These are phyloP conservation scores for Colletotrichum incanum DNA, from an alignment of 2,329 filamentous ascomycete genomes.

Conservation along the genomic window DNA sequence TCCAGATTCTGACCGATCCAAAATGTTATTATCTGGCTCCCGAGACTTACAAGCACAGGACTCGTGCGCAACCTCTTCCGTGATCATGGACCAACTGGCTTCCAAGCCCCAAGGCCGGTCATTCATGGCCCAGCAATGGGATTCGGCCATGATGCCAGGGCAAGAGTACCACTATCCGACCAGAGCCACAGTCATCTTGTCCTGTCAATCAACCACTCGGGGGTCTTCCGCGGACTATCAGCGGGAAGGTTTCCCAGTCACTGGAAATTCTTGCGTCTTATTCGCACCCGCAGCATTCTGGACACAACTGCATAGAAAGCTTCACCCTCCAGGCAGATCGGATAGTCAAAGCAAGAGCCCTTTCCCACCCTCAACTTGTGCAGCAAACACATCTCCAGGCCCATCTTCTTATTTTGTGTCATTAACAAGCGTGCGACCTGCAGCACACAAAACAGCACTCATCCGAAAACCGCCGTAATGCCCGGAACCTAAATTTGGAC, in stretches of 20 bases:
- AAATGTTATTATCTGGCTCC: background rate
- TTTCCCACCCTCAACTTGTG: background rate
- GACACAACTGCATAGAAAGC: background rate
- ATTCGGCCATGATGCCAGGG: slow-evolving; percentile 2
- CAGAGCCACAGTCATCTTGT: slow-evolving; percentile 5
- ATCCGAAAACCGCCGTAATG: slow-evolving; percentile 35
- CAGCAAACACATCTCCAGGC: background rate
- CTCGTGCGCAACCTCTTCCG: background rate
- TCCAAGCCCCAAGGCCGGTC: background rate
- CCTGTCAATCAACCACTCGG: slow-evolving; percentile 14
- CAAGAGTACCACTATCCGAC: background rate
- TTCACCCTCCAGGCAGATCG: background rate
- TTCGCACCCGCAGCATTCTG: background rate
- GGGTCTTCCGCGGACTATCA: slow-evolving; percentile 2
- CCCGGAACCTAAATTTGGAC: slow-evolving; percentile 29
- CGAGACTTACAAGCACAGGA: background rate
- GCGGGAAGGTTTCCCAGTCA: background rate
- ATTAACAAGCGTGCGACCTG: slow-evolving; percentile 40
- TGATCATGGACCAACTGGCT: slow-evolving; percentile 1
- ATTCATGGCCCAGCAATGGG: slow-evolving; percentile 1
- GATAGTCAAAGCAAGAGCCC: slow-evolving; percentile 29
- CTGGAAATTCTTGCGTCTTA: slow-evolving; percentile 1
- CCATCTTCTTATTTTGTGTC: slow-evolving; percentile 12
- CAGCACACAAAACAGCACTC: slow-evolving; percentile 40
- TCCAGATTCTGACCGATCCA: slow-evolving; percentile 5